Conservation (phyloP, 2,329 filamentous ascomycete species). For the Cyclaneusma minus region DNA sequence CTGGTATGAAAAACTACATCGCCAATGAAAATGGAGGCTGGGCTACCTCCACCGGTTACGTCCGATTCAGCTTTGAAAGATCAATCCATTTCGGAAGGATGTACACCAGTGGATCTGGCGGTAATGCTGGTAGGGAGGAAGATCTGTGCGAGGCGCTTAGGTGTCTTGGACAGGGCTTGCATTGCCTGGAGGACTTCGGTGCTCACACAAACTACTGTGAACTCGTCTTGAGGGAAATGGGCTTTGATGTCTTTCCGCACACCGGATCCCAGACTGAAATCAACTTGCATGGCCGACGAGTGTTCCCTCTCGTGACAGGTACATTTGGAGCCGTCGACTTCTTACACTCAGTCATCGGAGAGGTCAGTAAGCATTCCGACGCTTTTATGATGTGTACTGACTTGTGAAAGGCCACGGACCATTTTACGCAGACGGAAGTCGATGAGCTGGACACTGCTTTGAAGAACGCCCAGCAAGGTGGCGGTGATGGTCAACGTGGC, state of each 20-base stretch:
- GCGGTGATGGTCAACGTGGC: constrained; percentile 20
- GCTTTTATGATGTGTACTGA: constrained; percentile 2
- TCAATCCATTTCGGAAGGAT: constrained; percentile 65
- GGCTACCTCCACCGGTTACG: constrained; percentile 79
- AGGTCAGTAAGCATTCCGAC: too few relatives aligned
- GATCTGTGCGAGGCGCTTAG: constrained; percentile 70
- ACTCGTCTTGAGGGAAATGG: constrained; percentile 58
- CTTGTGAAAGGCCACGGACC: constrained; percentile 60
- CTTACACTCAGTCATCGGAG: constrained; percentile 60
- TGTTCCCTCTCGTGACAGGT: constrained; percentile 61
- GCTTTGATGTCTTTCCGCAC: constrained; percentile 59
- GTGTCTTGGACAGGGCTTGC: constrained; percentile 60
- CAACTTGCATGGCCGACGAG: constrained; percentile 45
- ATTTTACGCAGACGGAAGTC: constrained; percentile 73
- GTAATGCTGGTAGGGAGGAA: constrained; percentile 48
- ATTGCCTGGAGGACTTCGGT: constrained; percentile 64
- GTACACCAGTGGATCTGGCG: constrained; percentile 49
- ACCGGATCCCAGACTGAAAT: constrained; percentile 53
- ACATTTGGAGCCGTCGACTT: constrained; percentile 75
- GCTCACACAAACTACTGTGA: constrained; percentile 79
- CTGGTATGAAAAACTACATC: constrained; percentile 99
- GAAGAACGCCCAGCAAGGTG: constrained; percentile 43
- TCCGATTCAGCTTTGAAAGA: constrained; percentile 59
- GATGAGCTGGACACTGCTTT: constrained; percentile 66
- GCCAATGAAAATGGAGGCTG: constrained; percentile 76